A percentile compares a stretch with the other conserved stretches of the same genome.
Evolutionary conservation across 2,329 filamentous ascomycete species (phyloP).

Genomic region (Alternaria burnsii): DNA sequence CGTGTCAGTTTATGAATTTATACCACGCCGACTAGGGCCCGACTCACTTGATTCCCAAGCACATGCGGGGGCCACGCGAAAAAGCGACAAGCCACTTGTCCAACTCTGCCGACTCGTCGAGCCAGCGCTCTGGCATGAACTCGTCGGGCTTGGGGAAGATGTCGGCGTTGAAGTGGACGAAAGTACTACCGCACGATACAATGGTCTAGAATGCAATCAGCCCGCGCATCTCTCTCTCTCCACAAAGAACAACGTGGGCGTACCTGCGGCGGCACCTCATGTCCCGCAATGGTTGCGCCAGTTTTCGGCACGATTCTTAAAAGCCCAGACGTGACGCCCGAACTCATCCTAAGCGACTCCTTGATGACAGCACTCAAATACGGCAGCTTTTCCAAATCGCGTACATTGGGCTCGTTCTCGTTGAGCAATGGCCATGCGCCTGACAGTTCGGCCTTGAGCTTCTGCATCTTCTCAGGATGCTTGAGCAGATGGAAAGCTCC

Average conservation of each 20-base stretch:
- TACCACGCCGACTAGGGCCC: neutral
- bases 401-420: conserved; percentile 37
- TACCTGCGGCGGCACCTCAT: conserved; percentile 32
- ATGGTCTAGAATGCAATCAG: conserved; percentile 26
- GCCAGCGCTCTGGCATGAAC: conserved; percentile 47
- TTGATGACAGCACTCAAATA: conserved; percentile 51
- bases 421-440: conserved; percentile 48
- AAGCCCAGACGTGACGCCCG: conserved; percentile 43
- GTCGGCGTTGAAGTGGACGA: conserved; percentile 44
- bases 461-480: conserved; percentile 40
- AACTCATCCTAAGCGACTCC: conserved; percentile 50
- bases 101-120: conserved; percentile 33
- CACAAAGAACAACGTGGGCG: neutral
- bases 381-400: conserved; percentile 49
- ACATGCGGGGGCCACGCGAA: conserved; percentile 48
- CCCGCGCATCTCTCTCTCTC: neutral
- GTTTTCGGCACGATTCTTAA: conserved; percentile 33
- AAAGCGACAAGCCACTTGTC: conserved; percentile 47
- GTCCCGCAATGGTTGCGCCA: conserved; percentile 33
- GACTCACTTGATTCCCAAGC: conserved; percentile 41
- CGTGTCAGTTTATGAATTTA: neutral
- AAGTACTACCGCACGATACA: conserved; percentile 43
- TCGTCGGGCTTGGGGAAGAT: conserved; percentile 41
- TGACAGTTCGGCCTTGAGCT: conserved; percentile 52
- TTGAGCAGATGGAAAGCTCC: conserved; percentile 55